These are phyloP conservation scores for Picochlorum sp. DNA, from an alignment of 139 green algal species.

Conservation along the genomic window DNA sequence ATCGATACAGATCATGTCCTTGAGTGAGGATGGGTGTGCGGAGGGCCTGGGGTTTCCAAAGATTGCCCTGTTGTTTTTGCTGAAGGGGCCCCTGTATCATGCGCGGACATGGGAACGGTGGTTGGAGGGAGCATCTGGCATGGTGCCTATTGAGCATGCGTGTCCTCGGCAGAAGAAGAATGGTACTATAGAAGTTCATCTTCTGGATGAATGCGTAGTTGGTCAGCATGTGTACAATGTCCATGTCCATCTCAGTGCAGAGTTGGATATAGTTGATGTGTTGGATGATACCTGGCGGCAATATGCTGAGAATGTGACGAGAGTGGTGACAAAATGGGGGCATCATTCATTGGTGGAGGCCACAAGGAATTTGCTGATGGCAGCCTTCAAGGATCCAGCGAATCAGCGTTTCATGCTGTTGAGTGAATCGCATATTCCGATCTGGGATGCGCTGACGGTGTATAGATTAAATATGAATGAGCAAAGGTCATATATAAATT, in stretches of 20 bases:
- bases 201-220: background rate
- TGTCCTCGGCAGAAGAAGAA: slow-evolving; percentile 12
- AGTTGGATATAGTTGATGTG: background rate
- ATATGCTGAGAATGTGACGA: slow-evolving; percentile 4
- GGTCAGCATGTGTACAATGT: slow-evolving; percentile 35
- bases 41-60: background rate
- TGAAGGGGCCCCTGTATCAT: slow-evolving; percentile 6
- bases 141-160: background rate
- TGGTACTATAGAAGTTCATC: background rate
- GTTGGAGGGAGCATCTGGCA: background rate
- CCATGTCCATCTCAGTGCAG: slow-evolving; percentile 26
- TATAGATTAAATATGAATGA: slow-evolving; percentile 22
- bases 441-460: slow-evolving; percentile 22
- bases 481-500: slow-evolving; percentile 1
- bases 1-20: background rate
- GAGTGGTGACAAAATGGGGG: slow-evolving; percentile 16
- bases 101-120: slow-evolving; percentile 7
- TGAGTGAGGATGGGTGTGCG: background rate
- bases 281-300: background rate
- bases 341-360: background rate
- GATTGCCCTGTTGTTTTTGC: slow-evolving; percentile 19
- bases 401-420: slow-evolving; percentile 22
- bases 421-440: slow-evolving; percentile 21
- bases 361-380: background rate
- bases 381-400: background rate